Conservation (phyloP, 495 filamentous ascomycete species). For the Neurospora pannonica region DNA sequence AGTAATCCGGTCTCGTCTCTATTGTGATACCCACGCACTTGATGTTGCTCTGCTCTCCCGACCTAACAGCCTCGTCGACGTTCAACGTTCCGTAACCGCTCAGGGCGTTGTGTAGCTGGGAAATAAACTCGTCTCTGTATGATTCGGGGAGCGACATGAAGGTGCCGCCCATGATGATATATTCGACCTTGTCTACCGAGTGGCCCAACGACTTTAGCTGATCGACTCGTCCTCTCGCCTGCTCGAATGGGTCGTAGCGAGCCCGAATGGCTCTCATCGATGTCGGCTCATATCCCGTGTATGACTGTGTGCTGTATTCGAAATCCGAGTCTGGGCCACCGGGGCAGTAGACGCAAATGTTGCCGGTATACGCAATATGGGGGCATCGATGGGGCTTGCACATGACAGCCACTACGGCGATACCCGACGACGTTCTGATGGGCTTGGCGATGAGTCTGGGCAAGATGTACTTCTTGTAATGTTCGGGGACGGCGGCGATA, state of each 20-base stretch:
- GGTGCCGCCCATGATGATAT: slow-evolving; percentile 98
- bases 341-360: slow-evolving; percentile 98
- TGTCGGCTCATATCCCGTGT: slow-evolving; percentile 96
- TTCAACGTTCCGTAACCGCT: slow-evolving; percentile 84
- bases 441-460: slow-evolving; percentile 94
- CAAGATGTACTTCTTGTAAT: slow-evolving; percentile 98
- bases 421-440: slow-evolving; percentile 88
- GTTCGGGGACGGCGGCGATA: slow-evolving; percentile 92
- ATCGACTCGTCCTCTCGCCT: slow-evolving; percentile 90
- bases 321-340: slow-evolving; percentile 97
- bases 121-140: slow-evolving; percentile 87
- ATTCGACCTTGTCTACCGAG: slow-evolving; percentile 97
- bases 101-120: slow-evolving; percentile 90
- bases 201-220: slow-evolving; percentile 92
- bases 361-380: slow-evolving; percentile 94
- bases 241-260: slow-evolving; percentile 95
- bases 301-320: slow-evolving; percentile 96
- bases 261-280: slow-evolving; percentile 97
- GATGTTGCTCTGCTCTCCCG: slow-evolving; percentile 84
- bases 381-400: slow-evolving; percentile 97
- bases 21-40: slow-evolving; percentile 99
- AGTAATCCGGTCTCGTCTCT: slow-evolving; percentile 95
- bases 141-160: slow-evolving; percentile 92
- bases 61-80: slow-evolving; percentile 90
- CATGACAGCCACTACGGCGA: slow-evolving; percentile 99